phyloP scores from a whole-genome alignment of 2,329 filamentous ascomycete species.

The Chaetomiaceae sp. region DNA sequence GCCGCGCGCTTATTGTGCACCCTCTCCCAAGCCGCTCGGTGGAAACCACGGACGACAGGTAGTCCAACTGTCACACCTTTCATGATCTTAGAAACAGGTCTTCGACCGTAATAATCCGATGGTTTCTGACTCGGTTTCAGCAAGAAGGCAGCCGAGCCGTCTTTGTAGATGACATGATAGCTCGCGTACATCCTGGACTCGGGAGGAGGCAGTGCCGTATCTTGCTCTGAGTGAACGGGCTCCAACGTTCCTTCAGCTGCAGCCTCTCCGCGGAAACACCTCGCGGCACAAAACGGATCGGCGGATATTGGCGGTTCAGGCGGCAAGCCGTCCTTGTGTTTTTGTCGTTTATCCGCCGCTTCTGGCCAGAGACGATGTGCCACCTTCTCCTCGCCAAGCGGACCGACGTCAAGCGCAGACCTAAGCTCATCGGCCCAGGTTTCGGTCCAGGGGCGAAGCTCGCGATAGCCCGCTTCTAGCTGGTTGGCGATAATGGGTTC shows the following conservation, averaged over 20 bases:
- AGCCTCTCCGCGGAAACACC: slow-evolving; percentile 54
- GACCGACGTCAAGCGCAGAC: slow-evolving; percentile 84
- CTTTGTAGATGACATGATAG: slow-evolving; percentile 82
- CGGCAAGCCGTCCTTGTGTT: slow-evolving; percentile 28
- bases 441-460: slow-evolving; percentile 80
- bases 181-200: slow-evolving; percentile 56
- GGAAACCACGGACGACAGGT: slow-evolving; percentile 83
- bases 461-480: slow-evolving; percentile 82
- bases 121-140: slow-evolving; percentile 80
- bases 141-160: slow-evolving; percentile 70
- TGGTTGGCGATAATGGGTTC: slow-evolving; percentile 83
- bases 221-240: slow-evolving; percentile 36
- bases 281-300: slow-evolving; percentile 54
- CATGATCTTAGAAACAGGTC: slow-evolving; percentile 75
- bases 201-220: slow-evolving; percentile 34
- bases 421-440: slow-evolving; percentile 90
- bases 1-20: slow-evolving; percentile 49
- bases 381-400: slow-evolving; percentile 85
- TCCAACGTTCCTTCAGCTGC: slow-evolving; percentile 48
- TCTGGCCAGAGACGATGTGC: slow-evolving; percentile 76
- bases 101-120: slow-evolving; percentile 75
- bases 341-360: slow-evolving; percentile 33
- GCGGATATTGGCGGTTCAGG: slow-evolving; percentile 41
- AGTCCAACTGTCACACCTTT: slow-evolving; percentile 79
- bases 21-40: slow-evolving; percentile 68